Percentiles rank a stretch among this genome's conserved stretches.
phyloP scores from a whole-genome alignment of 2,329 filamentous ascomycete genomes.

The Diplodia intermedia region DNA sequence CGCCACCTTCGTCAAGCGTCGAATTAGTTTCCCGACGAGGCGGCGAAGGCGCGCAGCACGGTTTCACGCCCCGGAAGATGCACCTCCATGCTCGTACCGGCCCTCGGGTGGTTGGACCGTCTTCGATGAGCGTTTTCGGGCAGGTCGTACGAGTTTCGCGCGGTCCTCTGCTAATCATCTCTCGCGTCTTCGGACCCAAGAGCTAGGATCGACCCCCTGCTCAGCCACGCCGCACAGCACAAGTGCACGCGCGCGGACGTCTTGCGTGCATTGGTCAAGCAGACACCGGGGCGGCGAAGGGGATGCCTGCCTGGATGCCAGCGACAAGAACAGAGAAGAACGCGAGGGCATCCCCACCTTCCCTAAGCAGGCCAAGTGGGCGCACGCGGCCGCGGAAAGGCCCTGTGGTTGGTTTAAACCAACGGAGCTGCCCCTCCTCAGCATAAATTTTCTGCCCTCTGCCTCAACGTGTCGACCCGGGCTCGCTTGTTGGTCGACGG shows the following conservation, averaged over 20 bases:
- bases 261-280: conserved; percentile 15
- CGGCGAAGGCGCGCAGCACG: conserved; percentile 14
- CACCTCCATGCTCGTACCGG: conserved; percentile 6
- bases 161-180: conserved; percentile 17
- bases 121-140: conserved; percentile 11
- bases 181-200: conserved; percentile 13
- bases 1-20: conserved; percentile 27
- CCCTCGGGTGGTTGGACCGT: not conserved
- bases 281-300: conserved; percentile 15
- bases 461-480: not conserved
- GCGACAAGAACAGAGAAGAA: not conserved
- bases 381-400: conserved; percentile 2
- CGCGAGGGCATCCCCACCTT: conserved; percentile 22
- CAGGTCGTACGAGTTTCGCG: conserved; percentile 30
- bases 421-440: conserved; percentile 21
- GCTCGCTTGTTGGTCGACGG: not conserved
- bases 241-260: conserved; percentile 23
- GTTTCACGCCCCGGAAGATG: conserved; percentile 19
- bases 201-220: conserved; percentile 25
- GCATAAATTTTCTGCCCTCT: not conserved
- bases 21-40: not conserved
- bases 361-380: conserved; percentile 14
- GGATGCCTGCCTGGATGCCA: not conserved
- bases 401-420: not conserved
- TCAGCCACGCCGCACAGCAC: conserved; percentile 29